A percentile compares a stretch with the other conserved stretches of the same genome.
phyloP scores from a whole-genome alignment of 176 grass and related monocot species.

The Eragrostis curvula region DNA sequence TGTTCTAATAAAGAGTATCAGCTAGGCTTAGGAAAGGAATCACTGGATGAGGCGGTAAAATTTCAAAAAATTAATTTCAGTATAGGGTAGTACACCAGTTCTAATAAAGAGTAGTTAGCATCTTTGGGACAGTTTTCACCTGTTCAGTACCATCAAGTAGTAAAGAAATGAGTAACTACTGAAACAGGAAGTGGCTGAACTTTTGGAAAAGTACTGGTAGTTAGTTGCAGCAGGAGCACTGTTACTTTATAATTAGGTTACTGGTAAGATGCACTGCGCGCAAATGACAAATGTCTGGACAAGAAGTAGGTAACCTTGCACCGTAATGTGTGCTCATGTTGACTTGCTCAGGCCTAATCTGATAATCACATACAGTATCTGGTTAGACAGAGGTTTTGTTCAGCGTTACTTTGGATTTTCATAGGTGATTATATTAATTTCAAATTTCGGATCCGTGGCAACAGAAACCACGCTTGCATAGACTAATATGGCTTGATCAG shows the following conservation, averaged over 20 bases:
- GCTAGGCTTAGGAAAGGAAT: neutral
- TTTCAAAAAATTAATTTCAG: constrained; percentile 9
- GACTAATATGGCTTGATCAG: too few species aligned
- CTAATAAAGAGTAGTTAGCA: neutral
- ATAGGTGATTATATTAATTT: too few species aligned
- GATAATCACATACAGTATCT: neutral
- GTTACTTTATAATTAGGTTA: neutral
- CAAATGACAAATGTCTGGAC: neutral
- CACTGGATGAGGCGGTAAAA: neutral
- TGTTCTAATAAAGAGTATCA: neutral
- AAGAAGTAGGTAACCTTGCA: neutral
- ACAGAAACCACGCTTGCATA: too few species aligned
- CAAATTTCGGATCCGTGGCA: too few species aligned
- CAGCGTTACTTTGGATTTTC: too few species aligned
- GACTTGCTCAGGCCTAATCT: neutral
- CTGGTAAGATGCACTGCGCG: neutral
- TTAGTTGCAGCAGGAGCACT: neutral
- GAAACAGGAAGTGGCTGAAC: neutral
- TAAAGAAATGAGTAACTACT: neutral
- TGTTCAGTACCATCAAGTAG: neutral
- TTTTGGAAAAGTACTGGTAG: neutral
- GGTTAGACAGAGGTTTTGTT: too few species aligned
- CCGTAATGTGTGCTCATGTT: neutral
- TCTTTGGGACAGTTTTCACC: neutral
- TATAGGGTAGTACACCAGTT: neutral